phyloP scores from a whole-genome alignment of 2,329 filamentous ascomycete species.

The Neodidymelliopsis sp. region DNA sequence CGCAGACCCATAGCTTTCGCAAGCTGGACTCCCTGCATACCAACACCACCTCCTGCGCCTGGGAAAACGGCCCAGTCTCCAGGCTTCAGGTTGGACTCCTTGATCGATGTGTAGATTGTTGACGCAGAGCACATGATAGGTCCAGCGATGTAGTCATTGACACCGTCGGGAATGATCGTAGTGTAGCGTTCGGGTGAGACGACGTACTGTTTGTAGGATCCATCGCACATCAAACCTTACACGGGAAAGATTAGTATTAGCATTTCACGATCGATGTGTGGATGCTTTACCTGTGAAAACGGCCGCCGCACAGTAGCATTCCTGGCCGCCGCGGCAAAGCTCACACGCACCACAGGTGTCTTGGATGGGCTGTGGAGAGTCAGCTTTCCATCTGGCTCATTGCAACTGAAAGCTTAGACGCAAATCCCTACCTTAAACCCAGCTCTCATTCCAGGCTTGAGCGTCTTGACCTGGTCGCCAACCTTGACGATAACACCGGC shows the following conservation, averaged over 20 bases:
- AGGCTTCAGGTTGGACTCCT: slow-evolving; percentile 58
- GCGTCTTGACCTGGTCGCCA: slow-evolving; percentile 60
- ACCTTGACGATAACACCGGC: slow-evolving; percentile 66
- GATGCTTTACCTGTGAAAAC: slow-evolving; percentile 18
- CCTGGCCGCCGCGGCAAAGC: slow-evolving; percentile 60
- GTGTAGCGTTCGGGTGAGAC: slow-evolving; percentile 63
- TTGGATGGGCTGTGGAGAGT: slow-evolving; percentile 31
- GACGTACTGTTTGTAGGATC: slow-evolving; percentile 68
- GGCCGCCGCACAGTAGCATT: slow-evolving; percentile 57
- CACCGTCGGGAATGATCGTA: slow-evolving; percentile 62
- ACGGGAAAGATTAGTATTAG: too few relatives aligned
- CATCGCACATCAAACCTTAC: slow-evolving; percentile 50
- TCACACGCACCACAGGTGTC: slow-evolving; percentile 50
- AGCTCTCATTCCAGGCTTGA: slow-evolving; percentile 51
- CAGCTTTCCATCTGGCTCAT: slow-evolving; percentile 7
- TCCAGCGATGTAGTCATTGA: slow-evolving; percentile 63
- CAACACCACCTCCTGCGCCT: slow-evolving; percentile 63
- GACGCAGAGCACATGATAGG: slow-evolving; percentile 68
- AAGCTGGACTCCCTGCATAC: slow-evolving; percentile 63
- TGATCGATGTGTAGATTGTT: slow-evolving; percentile 65
- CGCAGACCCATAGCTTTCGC: slow-evolving; percentile 51
- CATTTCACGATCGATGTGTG: too few relatives aligned
- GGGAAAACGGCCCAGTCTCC: slow-evolving; percentile 65
- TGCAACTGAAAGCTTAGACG: neutral
- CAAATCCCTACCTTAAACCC: slow-evolving; percentile 42